Evolutionary conservation across 345 rosid species (phyloP), one percentile per base, ranked within the genome.

Genomic region (Pseudoturritis turrita): DNA sequence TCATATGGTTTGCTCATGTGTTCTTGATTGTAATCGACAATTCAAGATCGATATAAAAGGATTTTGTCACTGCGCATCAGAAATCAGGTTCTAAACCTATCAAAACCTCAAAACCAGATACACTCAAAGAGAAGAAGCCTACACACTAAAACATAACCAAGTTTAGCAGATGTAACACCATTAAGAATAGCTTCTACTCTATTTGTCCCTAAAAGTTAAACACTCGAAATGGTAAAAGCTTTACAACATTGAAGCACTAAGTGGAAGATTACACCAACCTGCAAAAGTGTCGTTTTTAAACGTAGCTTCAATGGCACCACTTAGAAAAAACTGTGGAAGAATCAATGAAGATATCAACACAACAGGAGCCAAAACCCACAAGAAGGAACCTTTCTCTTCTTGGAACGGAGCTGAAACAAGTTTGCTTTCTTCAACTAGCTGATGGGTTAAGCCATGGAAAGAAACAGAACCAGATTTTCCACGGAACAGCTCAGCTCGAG

Each of bases 381-480:
- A 77, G 49, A 84, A 85, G 1, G 95, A 90, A 45, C 87, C 88
- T 63, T 83, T 85, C 2, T 79, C 85, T 73, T 85, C 89, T 53
- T 75, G 78, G 22, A 87, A 89, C 17, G 94, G 92, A 37, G 90
- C 87, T 9, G 97, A 87, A 28, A 83, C 80, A 61, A 90, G 74
- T 55, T 78, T 85, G 52, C 82, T 79, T 76, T 87, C 96, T 79
- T 93, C 98, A 50, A 86, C 86, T 2, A 85, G 80, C 76, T 90
- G 94, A 57, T 90, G 84, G 56, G 90, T 83, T 75, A 86, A 49
- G 4, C 98, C 98, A 64, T 68, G 44, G 77, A 89, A 93, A 5
- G 97, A 89, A 75, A 89, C 73, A 3, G 90, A 90, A 62, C 98
- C 96, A 2, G 98, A 76, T 77, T 93, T 89, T 5, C 97, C 97